A percentile compares a stretch with the other conserved stretches of the same genome.
Conservation (phyloP, 2,329 filamentous ascomycete species). For the Pyrenophora tritici-repentis region DNA sequence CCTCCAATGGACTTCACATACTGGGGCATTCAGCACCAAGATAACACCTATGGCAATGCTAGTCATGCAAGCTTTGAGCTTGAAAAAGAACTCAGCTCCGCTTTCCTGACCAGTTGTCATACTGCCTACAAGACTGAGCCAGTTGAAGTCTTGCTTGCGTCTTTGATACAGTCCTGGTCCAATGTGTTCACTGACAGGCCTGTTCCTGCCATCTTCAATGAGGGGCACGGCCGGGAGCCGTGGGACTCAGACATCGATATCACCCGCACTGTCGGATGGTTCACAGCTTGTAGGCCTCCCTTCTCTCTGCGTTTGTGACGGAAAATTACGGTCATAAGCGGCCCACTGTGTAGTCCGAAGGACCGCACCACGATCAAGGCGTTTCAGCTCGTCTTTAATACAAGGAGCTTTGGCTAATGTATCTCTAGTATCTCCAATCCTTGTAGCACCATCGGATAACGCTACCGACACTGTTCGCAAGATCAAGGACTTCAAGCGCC, state of each 20-base stretch:
- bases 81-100: constrained; percentile 25
- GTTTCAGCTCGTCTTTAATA: too few species aligned
- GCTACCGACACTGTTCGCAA: constrained; percentile 58
- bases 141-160: constrained; percentile 61
- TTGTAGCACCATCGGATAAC: constrained; percentile 32
- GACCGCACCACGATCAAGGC: too few species aligned
- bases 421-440: constrained; percentile 49
- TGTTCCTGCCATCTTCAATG: constrained; percentile 56
- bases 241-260: constrained; percentile 57
- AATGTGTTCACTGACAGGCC: constrained; percentile 60
- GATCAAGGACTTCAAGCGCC: constrained; percentile 58
- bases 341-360: too few species aligned
- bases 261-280: constrained; percentile 64
- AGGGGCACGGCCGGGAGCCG: constrained; percentile 46
- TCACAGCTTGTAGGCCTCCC: constrained; percentile 55
- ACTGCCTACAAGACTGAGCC: constrained; percentile 58
- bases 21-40: constrained; percentile 46
- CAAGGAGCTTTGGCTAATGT: not conserved
- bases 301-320: too few species aligned
- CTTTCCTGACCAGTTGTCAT: constrained; percentile 42
- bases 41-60: constrained; percentile 47
- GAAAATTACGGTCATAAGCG: too few species aligned
- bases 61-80: constrained; percentile 42
- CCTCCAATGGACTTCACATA: constrained; percentile 44
- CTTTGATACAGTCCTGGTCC: constrained; percentile 61